Evolutionary conservation across 1,139 yeast genomes (phyloP).

Genomic region (Taphrina betulina): DNA sequence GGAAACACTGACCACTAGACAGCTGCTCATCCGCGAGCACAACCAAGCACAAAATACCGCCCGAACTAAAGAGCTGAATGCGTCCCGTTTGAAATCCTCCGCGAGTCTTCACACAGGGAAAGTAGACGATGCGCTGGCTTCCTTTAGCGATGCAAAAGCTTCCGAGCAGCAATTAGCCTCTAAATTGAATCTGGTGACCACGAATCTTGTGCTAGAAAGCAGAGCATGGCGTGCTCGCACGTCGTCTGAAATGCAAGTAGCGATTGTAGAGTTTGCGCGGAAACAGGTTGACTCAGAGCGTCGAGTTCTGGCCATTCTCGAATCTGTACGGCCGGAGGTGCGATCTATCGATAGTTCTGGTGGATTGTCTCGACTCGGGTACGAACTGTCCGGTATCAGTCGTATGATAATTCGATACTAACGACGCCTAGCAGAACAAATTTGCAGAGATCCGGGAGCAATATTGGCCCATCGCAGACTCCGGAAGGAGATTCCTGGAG

Average conservation of each 20-base stretch:
- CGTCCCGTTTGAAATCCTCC: constrained; percentile 70
- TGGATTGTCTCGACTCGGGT: constrained; percentile 78
- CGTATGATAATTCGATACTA: neutral
- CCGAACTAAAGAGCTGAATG: constrained; percentile 66
- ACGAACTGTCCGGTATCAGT: constrained; percentile 56
- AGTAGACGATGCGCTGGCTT: constrained; percentile 83
- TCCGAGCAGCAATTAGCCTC: constrained; percentile 70
- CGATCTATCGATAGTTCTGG: constrained; percentile 76
- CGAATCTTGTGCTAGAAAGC: constrained; percentile 77
- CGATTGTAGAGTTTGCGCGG: constrained; percentile 62
- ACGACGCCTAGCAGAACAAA: constrained; percentile 3
- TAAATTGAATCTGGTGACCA: constrained; percentile 78
- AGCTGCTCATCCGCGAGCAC: constrained; percentile 84
- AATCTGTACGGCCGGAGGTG: constrained; percentile 68
- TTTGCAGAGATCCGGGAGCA: constrained; percentile 35
- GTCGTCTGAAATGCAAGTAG: constrained; percentile 55
- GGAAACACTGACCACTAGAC: constrained; percentile 89
- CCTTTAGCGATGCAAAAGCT: constrained; percentile 76
- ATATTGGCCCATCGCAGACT: constrained; percentile 33
- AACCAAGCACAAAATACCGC: constrained; percentile 75
- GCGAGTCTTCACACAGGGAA: constrained; percentile 73
- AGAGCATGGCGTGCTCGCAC: constrained; percentile 57
- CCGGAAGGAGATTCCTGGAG: constrained; percentile 35
- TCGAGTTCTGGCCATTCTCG: constrained; percentile 71
- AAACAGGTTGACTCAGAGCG: constrained; percentile 84